Conservation (phyloP, 1,139 yeast genomes). For the Saccharomyces hybrid region DNA sequence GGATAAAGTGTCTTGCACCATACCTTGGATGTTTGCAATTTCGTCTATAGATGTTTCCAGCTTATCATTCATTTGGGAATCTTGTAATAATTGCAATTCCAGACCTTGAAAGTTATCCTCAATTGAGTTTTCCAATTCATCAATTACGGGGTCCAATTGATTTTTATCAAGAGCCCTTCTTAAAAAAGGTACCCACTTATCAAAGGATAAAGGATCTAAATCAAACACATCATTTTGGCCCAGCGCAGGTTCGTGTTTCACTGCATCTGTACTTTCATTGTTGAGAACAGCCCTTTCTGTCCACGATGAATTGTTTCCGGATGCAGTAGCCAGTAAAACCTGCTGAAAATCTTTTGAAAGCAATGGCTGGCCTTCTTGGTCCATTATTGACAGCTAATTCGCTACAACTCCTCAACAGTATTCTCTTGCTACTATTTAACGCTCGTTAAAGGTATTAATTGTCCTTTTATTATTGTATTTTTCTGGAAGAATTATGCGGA, state of each 20-base stretch:
- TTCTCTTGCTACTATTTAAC: background rate
- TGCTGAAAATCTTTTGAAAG: slow-evolving; percentile 28
- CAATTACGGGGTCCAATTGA: slow-evolving; percentile 19
- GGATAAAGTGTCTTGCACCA: slow-evolving; percentile 23
- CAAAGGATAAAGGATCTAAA: slow-evolving; percentile 25
- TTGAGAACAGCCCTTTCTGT: slow-evolving; percentile 3
- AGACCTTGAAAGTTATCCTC: slow-evolving; percentile 31
- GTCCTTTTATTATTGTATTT: background rate
- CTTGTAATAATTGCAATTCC: slow-evolving; percentile 30
- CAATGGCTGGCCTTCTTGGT: slow-evolving; percentile 22
- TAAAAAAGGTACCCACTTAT: slow-evolving; percentile 31
- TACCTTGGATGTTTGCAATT: slow-evolving; percentile 25
- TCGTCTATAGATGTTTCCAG: slow-evolving; percentile 26
- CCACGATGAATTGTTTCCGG: slow-evolving; percentile 10
- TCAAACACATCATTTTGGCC: slow-evolving; percentile 19
- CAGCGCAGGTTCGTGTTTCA: background rate
- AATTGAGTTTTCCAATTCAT: slow-evolving; percentile 27
- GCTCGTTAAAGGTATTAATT: background rate
- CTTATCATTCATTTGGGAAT: slow-evolving; percentile 30
- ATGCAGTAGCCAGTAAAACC: slow-evolving; percentile 19
- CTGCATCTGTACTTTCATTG: slow-evolving; percentile 1
- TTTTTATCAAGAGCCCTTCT: slow-evolving; percentile 25
- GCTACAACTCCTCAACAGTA: background rate
- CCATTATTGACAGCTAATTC: slow-evolving; percentile 15
- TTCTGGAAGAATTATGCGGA: slow-evolving; percentile 1